phyloP scores from a whole-genome alignment of 176 grass and related monocot species.

The Musa troglodytarum region DNA sequence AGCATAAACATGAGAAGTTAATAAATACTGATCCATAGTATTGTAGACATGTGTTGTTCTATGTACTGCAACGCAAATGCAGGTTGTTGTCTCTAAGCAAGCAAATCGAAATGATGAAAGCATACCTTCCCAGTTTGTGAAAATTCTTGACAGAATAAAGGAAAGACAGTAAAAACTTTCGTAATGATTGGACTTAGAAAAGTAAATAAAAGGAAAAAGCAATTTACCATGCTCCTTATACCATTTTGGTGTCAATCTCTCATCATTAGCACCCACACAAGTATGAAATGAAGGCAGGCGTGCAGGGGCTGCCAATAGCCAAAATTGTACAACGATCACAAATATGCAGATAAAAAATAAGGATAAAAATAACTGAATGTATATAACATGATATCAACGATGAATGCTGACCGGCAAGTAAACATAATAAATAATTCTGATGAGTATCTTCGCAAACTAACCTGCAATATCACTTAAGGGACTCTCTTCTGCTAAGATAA shows the following conservation, averaged over 20 bases:
- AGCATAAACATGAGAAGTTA: too few species aligned
- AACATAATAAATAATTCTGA: neutral
- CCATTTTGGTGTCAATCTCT: conserved; percentile 78
- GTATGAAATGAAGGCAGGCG: conserved; percentile 90
- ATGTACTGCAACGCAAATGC: too few species aligned
- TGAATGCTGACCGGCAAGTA: neutral
- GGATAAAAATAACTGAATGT: neutral
- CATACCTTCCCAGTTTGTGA: too few species aligned
- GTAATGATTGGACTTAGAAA: neutral
- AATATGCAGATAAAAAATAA: neutral
- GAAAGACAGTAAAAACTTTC: neutral
- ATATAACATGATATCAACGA: neutral
- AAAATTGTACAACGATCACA: neutral
- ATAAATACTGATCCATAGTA: too few species aligned
- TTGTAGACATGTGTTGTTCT: too few species aligned
- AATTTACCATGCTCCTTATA: conserved; percentile 74
- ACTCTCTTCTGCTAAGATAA: neutral
- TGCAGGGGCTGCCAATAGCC: conserved; percentile 41
- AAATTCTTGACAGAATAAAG: neutral
- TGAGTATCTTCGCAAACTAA: neutral
- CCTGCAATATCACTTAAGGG: neutral
- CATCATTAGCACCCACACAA: conserved; percentile 77
- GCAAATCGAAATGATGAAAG: neutral
- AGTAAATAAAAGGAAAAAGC: neutral
- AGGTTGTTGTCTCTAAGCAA: too few species aligned